Base-by-base conservation (phyloP, 371 early-diverging fungal genomes). In the Mucor circinelloides region DNA sequence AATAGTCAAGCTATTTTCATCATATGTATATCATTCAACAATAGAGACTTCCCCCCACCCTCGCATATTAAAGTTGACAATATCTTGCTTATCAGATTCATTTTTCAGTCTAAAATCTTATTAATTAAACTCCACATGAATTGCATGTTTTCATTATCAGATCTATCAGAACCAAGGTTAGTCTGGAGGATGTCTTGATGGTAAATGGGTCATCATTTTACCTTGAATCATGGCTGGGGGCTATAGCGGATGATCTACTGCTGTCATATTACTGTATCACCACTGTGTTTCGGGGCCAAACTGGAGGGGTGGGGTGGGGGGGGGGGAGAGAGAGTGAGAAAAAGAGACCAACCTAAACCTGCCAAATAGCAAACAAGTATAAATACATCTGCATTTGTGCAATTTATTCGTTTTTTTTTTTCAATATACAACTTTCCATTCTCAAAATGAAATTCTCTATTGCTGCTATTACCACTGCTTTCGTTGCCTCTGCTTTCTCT, bases 391-490 rank as follows among this genome's bases (percentile, higher is more conserved):
- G 52, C 27, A 27, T 27, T 52, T 27, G 15, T 52, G 27, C 52
- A 50, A 25, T 50, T 50, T 3, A 1, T 50, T 50, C 10, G 21
- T 21, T 50, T 52, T 52, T 60, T 15, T 8, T 21, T 31, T 42
- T 27, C 31, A 34, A 32, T n/a, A 58, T 1, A 15, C 17, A 40
- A 40, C 52, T 13, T 52, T 52, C 15, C 52, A 52, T 25, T 52
- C 25, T 7, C 23, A 27, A 31, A 31, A 71, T 67, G 72, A 52
- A 38, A 21, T 67, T 68, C 27, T 31, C 61, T 60, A 34, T 48
- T 60, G 10, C 55, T 60, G 28, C 65, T 19, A n/a, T 59, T 44
- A 17, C 52, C 56, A 13, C 56, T 56, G 30, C 52, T 58, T 38
- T 60, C 31, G 12, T 60, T 30, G 52, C 46, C 27, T 15, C 42